A percentile compares a stretch with the other conserved stretches of the same genome.
These are phyloP conservation scores for Diaporthe vexans DNA, from an alignment of 2,329 filamentous ascomycete genomes.

Conservation along the genomic window DNA sequence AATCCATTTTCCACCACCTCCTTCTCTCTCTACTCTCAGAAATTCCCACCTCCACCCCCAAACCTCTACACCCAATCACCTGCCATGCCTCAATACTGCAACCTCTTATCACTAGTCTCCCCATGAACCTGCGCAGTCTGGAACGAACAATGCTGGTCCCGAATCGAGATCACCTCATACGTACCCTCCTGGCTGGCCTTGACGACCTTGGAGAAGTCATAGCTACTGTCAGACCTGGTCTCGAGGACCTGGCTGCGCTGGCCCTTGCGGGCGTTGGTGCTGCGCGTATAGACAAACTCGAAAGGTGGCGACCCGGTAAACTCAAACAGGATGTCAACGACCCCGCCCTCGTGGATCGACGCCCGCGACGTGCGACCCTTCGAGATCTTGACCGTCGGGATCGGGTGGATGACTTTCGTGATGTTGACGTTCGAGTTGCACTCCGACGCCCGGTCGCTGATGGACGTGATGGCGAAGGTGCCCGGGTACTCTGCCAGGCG, in stretches of 20 bases:
- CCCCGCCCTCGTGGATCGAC: constrained; percentile 96
- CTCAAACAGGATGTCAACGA: constrained; percentile 93
- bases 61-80: too few species aligned
- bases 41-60: too few species aligned
- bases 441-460: constrained; percentile 89
- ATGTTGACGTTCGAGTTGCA: constrained; percentile 86
- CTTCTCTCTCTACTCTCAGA: too few species aligned
- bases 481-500: constrained; percentile 94
- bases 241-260: constrained; percentile 87
- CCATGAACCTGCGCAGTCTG: constrained; percentile 75
- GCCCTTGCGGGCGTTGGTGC: constrained; percentile 86
- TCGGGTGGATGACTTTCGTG: constrained; percentile 87
- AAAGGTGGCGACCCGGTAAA: constrained; percentile 97
- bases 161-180: constrained; percentile 97
- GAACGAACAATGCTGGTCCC: constrained; percentile 92
- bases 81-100: constrained; percentile 47
- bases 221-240: constrained; percentile 88
- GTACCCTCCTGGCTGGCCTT: constrained; percentile 93
- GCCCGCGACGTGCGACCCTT: constrained; percentile 84
- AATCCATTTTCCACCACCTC: constrained; percentile 23
- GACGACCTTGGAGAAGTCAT: constrained; percentile 85
- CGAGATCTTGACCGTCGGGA: constrained; percentile 92
- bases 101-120: constrained; percentile 58
- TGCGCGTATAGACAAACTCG: constrained; percentile 96
- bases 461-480: constrained; percentile 86